Base-by-base conservation (phyloP, 176 grass and related monocot species). In the Zoysia japonica region DNA sequence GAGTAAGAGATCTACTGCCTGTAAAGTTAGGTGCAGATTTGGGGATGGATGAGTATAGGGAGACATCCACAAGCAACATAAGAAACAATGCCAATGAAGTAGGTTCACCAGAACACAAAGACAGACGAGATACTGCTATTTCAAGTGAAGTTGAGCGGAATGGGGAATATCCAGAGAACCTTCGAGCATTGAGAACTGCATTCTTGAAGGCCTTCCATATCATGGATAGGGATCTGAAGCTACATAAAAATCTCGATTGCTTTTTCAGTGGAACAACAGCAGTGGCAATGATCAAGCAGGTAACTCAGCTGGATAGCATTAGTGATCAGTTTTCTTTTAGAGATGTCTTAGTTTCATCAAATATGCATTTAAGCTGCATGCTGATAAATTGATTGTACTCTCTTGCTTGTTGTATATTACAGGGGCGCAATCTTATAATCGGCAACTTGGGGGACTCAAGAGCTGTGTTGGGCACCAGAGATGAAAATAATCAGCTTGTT, bases 1-100 rank as follows among this genome's bases (percentile, higher is more conserved):
- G 91, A 87, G 91, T 97, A 55, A 93, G 93, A 87, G 93, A 97
- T 97, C 81, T 89, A 53, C 93, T 97, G 41, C 91, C 93, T 14
- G n/a, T 91, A n/a, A 91, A 93, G 71, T 82, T 97, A 66, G 68
- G 73, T 70, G 71, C 84, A 5, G 65, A 87, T 79, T 77, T 90
- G 72, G 60, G 46, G 51, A 68, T n/a, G 46, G 81, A 85, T 64
- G 74, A 87, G 45, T 61, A 61, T 76, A 81, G 60, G 48, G 80
- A 72, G 65, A 71, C 74, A 78, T 73, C 84, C 44, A 70, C 85
- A 74, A 67, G 76, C 80, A 91, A 80, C 87, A 74, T 80, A 19
- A 82, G 75, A 77, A 71, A 38, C 78, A 75, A 66, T 4, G 49
- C 74, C 76, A 64, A 78, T 63, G 87, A 81, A 80, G 75, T 74